Base-by-base conservation (phyloP, 768 basidiomycete species). In the Trametes villosa region DNA sequence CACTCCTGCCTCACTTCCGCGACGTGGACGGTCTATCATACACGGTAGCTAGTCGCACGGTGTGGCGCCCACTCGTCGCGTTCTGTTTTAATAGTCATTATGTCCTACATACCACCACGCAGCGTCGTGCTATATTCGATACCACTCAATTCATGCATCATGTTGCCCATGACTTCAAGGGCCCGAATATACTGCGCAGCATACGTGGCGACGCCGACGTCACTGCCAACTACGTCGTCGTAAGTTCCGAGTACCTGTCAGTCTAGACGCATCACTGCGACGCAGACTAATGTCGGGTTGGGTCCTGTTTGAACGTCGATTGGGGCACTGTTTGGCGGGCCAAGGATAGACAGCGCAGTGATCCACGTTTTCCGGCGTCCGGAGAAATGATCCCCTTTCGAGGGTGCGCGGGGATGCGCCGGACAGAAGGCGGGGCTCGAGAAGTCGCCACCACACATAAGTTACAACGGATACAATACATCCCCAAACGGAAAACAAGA, bases 11-110 rank as follows among this genome's bases (percentile, higher is more conserved):
- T 38, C 36, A 18, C 33, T 38, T 17, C 20, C 30, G 17, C 54
- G 50, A 29, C 36, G 62, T 54, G 62, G 62, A 63, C 62, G 57
- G 48, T 63, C 51, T 58, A 59, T 30, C 57, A 40, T 63, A 63
- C 57, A 45, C 50, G 30, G 45, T 44, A 56, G 42, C 54, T 44
- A 42, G 9, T 41, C 22, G 59, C 52, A 49, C 52, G 52, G 59
- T 60, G 44, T 48, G 36, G 61, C 61, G 61, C 55, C 48, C 60
- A 41, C 53, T 46, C 15, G 36, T 38, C 13, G n/a, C 55, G 57
- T 59, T 57, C 36, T 57, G 48, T 53, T 34, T 53, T 53, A 30
- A 47, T 57, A 42, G 27, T 24, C 29, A 40, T 48, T 42, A 48
- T 54, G 34, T 47, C 44, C 38, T 42, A 34, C 36, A 42, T 51